Base-by-base conservation (phyloP, 129 eudicot species). In the Pseudognaphalium luteoalbum region DNA sequence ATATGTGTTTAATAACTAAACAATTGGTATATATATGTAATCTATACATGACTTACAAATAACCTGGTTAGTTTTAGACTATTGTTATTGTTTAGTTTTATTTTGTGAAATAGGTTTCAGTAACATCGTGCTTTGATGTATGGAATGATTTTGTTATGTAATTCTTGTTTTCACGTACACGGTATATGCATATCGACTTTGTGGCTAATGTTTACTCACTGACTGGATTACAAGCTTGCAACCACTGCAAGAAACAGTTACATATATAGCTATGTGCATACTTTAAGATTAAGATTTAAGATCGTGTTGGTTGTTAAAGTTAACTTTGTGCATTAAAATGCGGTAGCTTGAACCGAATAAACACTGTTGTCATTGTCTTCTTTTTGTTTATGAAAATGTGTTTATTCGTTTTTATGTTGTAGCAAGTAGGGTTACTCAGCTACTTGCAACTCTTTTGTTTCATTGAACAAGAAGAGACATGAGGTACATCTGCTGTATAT, bases 401-500 rank as follows among this genome's bases (percentile, higher is more conserved):
- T 28, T 66, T 76, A 54, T 19, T 66, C n/a, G 41, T 1, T 67
- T 29, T 76, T 68, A 21, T 66, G 42, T 59, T 22, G 37, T 56
- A 35, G 81, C 68, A 57, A 56, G 39, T 11, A 28, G 59, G 59
- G 74, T 54, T 76, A 39, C 81, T 19, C 61, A 14, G 70, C 60
- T 57, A 37, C 62, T 41, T 39, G 74, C 30, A 7, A 54, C 67
- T 66, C 39, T 15, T 30, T 44, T 17, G 68, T 56, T 6, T 41
- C 75, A 58, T 66, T 60, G 54, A 78, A 78, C 52, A 41, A 77
- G 75, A 69, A 71, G 37, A 60, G 54, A 59, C 30, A 78, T 78
- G 81, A 59, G 81, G 81, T 78, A 78, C 42, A 6, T 64, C 51
- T 37, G 11, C 21, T 35, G 3, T 33, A 66, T 33, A 34, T 66